Percentiles rank a stretch among this genome's conserved stretches.
These are phyloP conservation scores for Globisporangium spinosum DNA, from an alignment of 352 stramenopile genomes.

Conservation along the genomic window DNA sequence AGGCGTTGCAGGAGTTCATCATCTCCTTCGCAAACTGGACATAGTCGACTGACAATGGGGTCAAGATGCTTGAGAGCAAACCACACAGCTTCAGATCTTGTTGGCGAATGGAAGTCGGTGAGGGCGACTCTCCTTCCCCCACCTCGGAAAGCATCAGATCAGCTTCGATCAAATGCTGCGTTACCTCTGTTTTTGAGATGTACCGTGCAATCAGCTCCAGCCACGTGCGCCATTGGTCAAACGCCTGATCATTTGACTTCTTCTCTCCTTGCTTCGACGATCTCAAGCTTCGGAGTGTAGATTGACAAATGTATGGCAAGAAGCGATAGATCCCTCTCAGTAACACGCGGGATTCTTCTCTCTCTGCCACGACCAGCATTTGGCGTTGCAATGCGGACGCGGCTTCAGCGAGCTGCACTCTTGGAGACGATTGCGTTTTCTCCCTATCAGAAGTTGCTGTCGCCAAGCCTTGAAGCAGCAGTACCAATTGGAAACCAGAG, in stretches of 20 bases:
- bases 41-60: conserved; percentile 42
- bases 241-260: conserved; percentile 6
- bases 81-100: conserved; percentile 34
- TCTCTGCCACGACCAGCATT: conserved; percentile 34
- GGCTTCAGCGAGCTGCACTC: conserved; percentile 15
- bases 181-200: conserved; percentile 49
- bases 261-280: conserved; percentile 16
- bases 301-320: conserved; percentile 58
- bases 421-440: not conserved
- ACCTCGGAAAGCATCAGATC: conserved; percentile 40
- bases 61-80: conserved; percentile 39
- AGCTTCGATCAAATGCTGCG: conserved; percentile 46
- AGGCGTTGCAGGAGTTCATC: conserved; percentile 29
- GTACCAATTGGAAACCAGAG: conserved; percentile 42
- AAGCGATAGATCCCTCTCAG: conserved; percentile 41
- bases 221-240: conserved; percentile 49
- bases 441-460: not conserved
- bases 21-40: conserved; percentile 42
- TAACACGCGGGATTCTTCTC: conserved; percentile 26
- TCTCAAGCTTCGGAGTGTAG: conserved; percentile 35
- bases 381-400: conserved; percentile 39
- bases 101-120: conserved; percentile 8
- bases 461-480: conserved; percentile 39
- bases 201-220: conserved; percentile 38
- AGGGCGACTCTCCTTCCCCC: not conserved